phyloP scores from a whole-genome alignment of 306 rosid genomes.

The Vigna trinervia region DNA sequence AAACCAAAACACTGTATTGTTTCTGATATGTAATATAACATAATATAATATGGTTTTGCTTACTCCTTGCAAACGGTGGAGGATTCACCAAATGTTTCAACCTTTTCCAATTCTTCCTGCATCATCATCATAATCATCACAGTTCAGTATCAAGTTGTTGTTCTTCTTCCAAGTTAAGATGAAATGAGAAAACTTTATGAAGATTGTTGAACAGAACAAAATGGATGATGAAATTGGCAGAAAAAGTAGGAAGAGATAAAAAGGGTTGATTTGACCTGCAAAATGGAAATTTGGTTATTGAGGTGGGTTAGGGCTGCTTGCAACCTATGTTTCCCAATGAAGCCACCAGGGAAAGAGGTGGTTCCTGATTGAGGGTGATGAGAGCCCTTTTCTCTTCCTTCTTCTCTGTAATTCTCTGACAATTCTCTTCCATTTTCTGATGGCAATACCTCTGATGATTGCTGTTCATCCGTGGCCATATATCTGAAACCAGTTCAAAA shows the following conservation, averaged over 20 bases:
- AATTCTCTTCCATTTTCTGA: conserved; percentile 43
- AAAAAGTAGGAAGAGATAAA: not conserved
- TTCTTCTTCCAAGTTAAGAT: not conserved
- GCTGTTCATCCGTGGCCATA: conserved; percentile 45
- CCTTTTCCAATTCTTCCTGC: conserved; percentile 76
- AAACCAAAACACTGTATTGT: too few relatives aligned
- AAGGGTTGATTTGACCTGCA: conserved; percentile 57
- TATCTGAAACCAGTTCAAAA: not conserved
- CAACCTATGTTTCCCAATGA: conserved; percentile 80
- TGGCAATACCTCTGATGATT: not conserved
- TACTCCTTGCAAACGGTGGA: conserved; percentile 80
- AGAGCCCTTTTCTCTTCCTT: conserved; percentile 36
- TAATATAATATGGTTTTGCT: conserved; percentile 41
- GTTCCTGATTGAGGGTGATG: conserved; percentile 34
- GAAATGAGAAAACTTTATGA: not conserved
- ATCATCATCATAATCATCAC: not conserved
- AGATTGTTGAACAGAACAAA: not conserved
- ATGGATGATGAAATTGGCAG: not conserved
- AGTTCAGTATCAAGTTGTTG: conserved; percentile 23
- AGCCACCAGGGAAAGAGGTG: conserved; percentile 49
- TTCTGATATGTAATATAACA: too few relatives aligned
- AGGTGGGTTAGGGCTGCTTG: conserved; percentile 76
- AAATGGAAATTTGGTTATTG: conserved; percentile 64
- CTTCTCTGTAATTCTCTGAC: conserved; percentile 21
- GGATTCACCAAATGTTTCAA: conserved; percentile 68